A percentile compares a stretch with the other conserved stretches of the same genome.
These are phyloP conservation scores for Colletotrichum noveboracense DNA, from an alignment of 2,329 filamentous ascomycete species.

Conservation along the genomic window DNA sequence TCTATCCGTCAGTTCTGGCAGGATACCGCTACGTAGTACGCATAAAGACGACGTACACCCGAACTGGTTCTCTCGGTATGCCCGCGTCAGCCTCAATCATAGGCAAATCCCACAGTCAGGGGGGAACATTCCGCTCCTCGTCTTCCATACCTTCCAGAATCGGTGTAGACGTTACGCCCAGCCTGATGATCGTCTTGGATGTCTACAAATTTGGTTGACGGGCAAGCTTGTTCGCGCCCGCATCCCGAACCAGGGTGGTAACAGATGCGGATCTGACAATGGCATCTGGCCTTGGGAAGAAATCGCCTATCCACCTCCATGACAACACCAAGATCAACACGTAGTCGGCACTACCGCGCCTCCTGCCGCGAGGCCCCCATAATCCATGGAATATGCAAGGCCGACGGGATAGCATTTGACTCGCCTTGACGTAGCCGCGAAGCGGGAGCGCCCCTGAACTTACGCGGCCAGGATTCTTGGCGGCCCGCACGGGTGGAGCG, in stretches of 20 bases:
- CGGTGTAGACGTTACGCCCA: not conserved
- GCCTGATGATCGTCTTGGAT: not conserved
- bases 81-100: not conserved
- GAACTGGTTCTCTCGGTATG: not conserved
- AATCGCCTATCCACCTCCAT: not conserved
- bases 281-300: not conserved
- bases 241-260: constrained; percentile 1
- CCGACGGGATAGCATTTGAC: not conserved
- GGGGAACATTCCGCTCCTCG: not conserved
- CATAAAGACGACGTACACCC: not conserved
- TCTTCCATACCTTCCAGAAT: not conserved
- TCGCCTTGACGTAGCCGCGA: not conserved
- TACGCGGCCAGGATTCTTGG: constrained; percentile 13
- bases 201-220: not conserved
- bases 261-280: not conserved
- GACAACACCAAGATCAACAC: not conserved
- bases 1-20: not conserved
- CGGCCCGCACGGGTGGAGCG: not conserved
- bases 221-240: not conserved
- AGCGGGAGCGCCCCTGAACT: constrained; percentile 10
- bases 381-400: not conserved
- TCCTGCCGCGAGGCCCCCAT: not conserved
- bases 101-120: not conserved
- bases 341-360: not conserved
- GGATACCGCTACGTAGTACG: not conserved